Evolutionary conservation across 139 green algal genomes (phyloP), one percentile per base, ranked within the genome.

Genomic region (Chlamydomonas schloesseri): DNA sequence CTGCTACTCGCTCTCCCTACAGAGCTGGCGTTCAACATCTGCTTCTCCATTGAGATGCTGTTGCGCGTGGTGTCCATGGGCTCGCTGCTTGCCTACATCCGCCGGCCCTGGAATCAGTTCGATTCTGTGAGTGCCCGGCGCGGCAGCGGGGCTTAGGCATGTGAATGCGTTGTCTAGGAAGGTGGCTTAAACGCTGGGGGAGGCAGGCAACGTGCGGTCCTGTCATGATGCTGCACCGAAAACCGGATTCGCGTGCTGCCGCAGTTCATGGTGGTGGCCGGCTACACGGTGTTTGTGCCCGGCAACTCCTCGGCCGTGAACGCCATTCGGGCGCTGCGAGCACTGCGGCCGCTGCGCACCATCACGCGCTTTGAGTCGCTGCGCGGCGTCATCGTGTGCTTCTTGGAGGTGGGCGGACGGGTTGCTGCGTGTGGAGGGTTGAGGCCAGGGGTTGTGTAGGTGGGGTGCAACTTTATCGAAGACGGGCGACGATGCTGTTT

Each of bases 361-460:
- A 96, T 98, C 88, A 96, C 94, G 5, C 89, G 96, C 81, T 96
- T 96, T 78, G 82, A 95, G 73, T 93, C 90, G 2, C 89, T 97
- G 64, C 87, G 94, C 1, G 85, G 87, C 31, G 90, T 96, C 34
- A 93, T 96, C 8, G 92, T 95, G 42, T 96, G 93, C 91, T 96
- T 96, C 84, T 71, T 96, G 42, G 94, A 96, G 93, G 93, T 93
- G 84, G 4, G 84, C 9, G n/a, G n/a, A n/a, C n/a, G n/a, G n/a
- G n/a, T n/a, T n/a, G n/a, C n/a, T n/a, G n/a, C n/a, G n/a, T n/a
- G n/a, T n/a, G n/a, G n/a, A n/a, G n/a, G n/a, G n/a, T n/a, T n/a
- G n/a, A n/a, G n/a, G n/a, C n/a, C n/a, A n/a, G n/a, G n/a, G n/a
- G 69, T 34, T 74, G 26, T 23, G 71, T 58, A n/a, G 14, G 6